Percentiles rank a stretch among this genome's conserved stretches.
Conservation (phyloP, 164 flowering plant species). For the Hamamelis virginiana region DNA sequence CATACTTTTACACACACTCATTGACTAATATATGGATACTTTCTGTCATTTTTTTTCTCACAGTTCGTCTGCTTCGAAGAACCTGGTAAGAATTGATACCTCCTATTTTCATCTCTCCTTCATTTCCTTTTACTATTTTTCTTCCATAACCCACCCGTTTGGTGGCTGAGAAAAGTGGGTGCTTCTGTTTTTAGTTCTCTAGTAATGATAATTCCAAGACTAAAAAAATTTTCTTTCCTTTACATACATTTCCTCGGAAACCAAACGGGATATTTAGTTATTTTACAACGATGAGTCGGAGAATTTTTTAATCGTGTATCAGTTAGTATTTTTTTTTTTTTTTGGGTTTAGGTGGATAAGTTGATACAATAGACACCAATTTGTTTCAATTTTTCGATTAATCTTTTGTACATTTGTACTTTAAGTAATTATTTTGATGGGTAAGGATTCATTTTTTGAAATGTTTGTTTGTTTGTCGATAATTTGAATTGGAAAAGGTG, state of each 20-base stretch:
- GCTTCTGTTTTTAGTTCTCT: no score
- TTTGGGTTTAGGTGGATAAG: background rate
- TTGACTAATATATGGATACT: background rate
- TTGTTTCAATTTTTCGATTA: background rate
- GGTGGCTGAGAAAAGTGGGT: background rate
- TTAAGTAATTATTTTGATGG: background rate
- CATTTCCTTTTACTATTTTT: background rate
- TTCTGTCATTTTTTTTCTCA: background rate
- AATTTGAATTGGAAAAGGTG: conserved; percentile 33
- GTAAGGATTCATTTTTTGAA: background rate
- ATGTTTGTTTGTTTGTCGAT: background rate
- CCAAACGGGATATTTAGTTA: no score
- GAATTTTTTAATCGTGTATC: no score
- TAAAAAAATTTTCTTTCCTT: no score
- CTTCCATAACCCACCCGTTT: background rate
- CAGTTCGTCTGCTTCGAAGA: conserved; percentile 50
- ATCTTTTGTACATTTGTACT: background rate
- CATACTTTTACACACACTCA: background rate
- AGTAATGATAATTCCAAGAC: no score
- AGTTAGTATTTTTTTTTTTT: background rate
- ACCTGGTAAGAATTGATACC: conserved; percentile 30
- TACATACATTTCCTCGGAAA: no score
- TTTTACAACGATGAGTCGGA: no score
- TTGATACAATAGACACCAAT: background rate
- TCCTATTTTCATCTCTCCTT: background rate